These are phyloP conservation scores for Bassia scoparia DNA, from an alignment of 148 eudicot genomes.

Conservation along the genomic window DNA sequence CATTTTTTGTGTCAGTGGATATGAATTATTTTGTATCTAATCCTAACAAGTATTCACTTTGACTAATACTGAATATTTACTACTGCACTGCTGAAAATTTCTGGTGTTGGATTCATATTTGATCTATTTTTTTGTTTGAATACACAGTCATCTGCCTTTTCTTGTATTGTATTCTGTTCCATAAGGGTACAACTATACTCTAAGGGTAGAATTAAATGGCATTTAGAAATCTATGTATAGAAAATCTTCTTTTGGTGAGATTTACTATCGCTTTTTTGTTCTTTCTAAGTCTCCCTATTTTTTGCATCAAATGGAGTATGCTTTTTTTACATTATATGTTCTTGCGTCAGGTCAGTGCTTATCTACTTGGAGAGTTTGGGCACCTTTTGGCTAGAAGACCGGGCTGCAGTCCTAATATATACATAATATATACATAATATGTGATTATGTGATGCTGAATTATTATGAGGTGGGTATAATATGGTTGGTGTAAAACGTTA, in stretches of 20 bases:
- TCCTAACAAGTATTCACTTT: not conserved
- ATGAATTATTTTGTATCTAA: not conserved
- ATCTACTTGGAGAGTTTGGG: constrained; percentile 97
- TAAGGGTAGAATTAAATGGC: not conserved
- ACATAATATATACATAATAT: too few species aligned
- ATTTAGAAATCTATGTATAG: not conserved
- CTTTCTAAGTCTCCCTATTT: not conserved
- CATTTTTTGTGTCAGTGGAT: too few species aligned
- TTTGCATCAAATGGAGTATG: not conserved
- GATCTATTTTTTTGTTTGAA: not conserved
- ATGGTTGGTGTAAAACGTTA: too few species aligned
- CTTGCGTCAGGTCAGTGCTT: constrained; percentile 74
- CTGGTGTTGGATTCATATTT: not conserved
- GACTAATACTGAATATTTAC: not conserved
- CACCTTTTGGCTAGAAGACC: constrained; percentile 96
- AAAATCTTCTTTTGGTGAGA: not conserved
- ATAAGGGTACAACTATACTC: too few species aligned
- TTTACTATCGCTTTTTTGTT: not conserved
- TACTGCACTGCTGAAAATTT: constrained; percentile 4
- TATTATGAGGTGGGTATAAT: not conserved
- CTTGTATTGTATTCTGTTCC: too few species aligned
- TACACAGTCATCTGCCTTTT: not conserved
- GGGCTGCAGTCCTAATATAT: constrained; percentile 82
- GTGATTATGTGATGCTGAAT: not conserved
- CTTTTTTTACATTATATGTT: constrained; percentile 18